phyloP scores from a whole-genome alignment of 805 yeast species.

The Teunomyces panamensis region DNA sequence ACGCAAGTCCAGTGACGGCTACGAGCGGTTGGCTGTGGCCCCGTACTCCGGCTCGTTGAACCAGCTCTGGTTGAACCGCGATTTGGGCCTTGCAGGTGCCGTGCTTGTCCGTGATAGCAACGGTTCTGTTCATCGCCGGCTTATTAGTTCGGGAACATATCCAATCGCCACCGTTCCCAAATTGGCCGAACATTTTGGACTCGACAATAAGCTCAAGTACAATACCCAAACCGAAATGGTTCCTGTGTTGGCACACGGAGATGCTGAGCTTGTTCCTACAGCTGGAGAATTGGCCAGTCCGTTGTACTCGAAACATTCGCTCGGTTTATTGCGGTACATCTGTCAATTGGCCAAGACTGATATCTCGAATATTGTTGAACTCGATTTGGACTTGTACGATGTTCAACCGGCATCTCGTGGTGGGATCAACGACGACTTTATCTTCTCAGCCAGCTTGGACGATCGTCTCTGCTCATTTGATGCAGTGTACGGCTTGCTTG shows the following conservation, averaged over 20 bases:
- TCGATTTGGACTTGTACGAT: conserved; percentile 39
- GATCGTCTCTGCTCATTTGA: conserved; percentile 41
- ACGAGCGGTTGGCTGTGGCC: conserved; percentile 38
- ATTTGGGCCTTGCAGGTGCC: conserved; percentile 41
- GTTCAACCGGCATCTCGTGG: conserved; percentile 35
- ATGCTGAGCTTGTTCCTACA: conserved; percentile 16
- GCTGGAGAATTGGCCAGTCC: conserved; percentile 27
- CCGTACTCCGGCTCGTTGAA: conserved; percentile 37
- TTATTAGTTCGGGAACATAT: conserved; percentile 32
- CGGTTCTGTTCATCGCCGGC: conserved; percentile 21
- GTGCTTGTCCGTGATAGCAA: conserved; percentile 22
- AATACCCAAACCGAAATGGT: conserved; percentile 38
- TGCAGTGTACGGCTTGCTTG: conserved; percentile 33
- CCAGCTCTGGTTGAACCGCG: conserved; percentile 39
- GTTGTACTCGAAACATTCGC: conserved; percentile 29
- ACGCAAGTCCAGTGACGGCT: conserved; percentile 23
- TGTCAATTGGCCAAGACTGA: conserved; percentile 19
- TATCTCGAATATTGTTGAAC: conserved; percentile 22
- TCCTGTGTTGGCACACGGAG: conserved; percentile 33
- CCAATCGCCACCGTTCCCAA: conserved; percentile 41
- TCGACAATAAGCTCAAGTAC: conserved; percentile 19
- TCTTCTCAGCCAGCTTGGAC: conserved; percentile 39
- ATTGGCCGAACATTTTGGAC: conserved; percentile 39
- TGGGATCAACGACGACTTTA: conserved; percentile 35
- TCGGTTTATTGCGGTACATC: conserved; percentile 31